Percentiles rank a stretch among this genome's conserved stretches.
These are phyloP conservation scores for Auriscalpium vulgare DNA, from an alignment of 768 basidiomycete genomes.

Conservation along the genomic window DNA sequence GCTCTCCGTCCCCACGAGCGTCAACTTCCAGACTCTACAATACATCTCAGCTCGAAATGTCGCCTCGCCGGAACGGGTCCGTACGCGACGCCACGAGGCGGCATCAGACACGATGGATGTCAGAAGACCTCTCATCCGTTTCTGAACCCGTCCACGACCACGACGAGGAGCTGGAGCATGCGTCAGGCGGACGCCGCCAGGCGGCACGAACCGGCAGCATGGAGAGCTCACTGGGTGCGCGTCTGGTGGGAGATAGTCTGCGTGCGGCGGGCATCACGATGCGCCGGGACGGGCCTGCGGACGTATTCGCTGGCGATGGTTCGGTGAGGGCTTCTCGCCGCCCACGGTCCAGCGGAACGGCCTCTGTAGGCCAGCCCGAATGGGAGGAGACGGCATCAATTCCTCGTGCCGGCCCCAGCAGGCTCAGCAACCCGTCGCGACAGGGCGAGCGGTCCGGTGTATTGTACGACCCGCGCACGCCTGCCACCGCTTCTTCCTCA, in stretches of 20 bases:
- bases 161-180: conserved; percentile 14
- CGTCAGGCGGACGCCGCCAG: conserved; percentile 40
- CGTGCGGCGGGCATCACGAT: conserved; percentile 61
- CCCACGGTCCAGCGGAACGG: background rate
- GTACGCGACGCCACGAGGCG: conserved; percentile 40
- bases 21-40: conserved; percentile 6
- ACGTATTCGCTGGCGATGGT: conserved; percentile 24
- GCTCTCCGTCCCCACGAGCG: conserved; percentile 15
- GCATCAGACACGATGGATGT: conserved; percentile 47
- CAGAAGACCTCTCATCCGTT: conserved; percentile 34
- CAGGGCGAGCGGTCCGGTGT: background rate
- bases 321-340: background rate
- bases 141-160: conserved; percentile 18
- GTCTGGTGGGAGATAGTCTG: conserved; percentile 58
- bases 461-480: conserved; percentile 15
- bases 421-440: conserved; percentile 2
- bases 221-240: conserved; percentile 57
- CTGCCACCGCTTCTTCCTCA: conserved; percentile 7
- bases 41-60: conserved; percentile 14
- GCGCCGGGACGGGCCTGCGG: conserved; percentile 25
- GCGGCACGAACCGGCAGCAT: conserved; percentile 58
- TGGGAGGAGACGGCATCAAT: background rate
- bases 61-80: conserved; percentile 27
- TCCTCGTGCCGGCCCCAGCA: background rate
- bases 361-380: background rate